Evolutionary conservation across 1,284 basidiomycete genomes (phyloP), one percentile per base, ranked within the genome.

Genomic region (Stygiomarasmius scandens): DNA sequence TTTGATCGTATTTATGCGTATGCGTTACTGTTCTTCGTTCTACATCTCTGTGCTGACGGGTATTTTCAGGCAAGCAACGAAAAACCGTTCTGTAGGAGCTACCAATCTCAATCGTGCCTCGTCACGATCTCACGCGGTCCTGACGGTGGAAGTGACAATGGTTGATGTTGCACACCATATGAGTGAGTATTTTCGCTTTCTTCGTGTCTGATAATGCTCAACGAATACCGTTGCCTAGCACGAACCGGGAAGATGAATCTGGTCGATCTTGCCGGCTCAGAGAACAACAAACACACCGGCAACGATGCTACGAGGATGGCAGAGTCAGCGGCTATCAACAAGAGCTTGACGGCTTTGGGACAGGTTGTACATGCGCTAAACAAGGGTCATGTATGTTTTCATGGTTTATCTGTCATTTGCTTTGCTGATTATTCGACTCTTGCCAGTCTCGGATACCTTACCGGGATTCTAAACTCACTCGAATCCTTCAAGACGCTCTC

Each of bases 221-320:
- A 49, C 27, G 14, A 49, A 52, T 20, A 49, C 43, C 25, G 49
- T 10, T 41, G 52, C 58, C 1, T 52, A 87, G 84, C 79, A 46
- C 69, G 85, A 47, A 80, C 78, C 0, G 90, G 92, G 3, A 92
- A 90, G 69, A 86, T 94, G 60, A 92, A 92, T 62, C 80, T 94
- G 2, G 90, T 93, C 11, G 92, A 95, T 71, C 79, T 95, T 16
- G 92, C 93, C 12, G 93, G 92, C 11, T 92, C 89, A 0, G 92
- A 95, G 74, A 93, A 93, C 66, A 94, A 93, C 70, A 94, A 92
- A 70, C 85, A 89, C 41, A 93, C 92, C 1, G 92, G 92, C 8
- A 94, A 94, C 62, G 89, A 93, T 66, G 74, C 83, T 1, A 85
- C 82, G 14, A 83, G 93, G 1, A 92, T 94, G 88, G 84, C 85